phyloP scores from a whole-genome alignment of 139 green algal species.

The Chlamydomonas sp. region DNA sequence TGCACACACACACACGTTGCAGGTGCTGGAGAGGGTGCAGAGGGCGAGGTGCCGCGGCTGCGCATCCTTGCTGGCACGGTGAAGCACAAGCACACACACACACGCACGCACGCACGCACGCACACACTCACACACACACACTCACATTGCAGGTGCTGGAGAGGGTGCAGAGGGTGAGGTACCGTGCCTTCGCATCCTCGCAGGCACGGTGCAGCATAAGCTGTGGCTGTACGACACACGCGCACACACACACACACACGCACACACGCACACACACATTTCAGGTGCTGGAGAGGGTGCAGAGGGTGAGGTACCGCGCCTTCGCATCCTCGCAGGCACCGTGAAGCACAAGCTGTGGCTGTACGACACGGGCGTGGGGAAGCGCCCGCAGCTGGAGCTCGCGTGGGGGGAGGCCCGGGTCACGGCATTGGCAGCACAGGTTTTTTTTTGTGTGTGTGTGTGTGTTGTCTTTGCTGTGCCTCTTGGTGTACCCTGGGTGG shows the following conservation, averaged over 20 bases:
- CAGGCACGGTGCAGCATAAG: constrained; percentile 37
- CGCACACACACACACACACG: no score
- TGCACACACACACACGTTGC: no score
- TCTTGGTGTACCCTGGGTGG: no score
- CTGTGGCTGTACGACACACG: constrained; percentile 46
- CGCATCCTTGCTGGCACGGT: constrained; percentile 17
- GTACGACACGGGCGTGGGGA: constrained; percentile 40
- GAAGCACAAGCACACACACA: no score
- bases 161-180: no score
- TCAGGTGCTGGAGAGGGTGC: not conserved
- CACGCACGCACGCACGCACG: no score
- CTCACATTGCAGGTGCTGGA: no score
- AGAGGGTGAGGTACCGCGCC: not conserved
- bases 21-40: not conserved
- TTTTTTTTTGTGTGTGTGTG: constrained; percentile 22
- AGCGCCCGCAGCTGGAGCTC: constrained; percentile 53
- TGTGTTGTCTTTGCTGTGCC: not conserved
- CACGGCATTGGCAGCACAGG: constrained; percentile 36
- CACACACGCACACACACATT: no score
- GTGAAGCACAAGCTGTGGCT: constrained; percentile 43
- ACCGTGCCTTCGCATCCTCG: no score
- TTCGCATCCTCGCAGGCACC: constrained; percentile 20
- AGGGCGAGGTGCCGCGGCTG: not conserved
- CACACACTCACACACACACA: no score
- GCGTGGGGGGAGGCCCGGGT: constrained; percentile 43